Evolutionary conservation across 2,329 filamentous ascomycete genomes (phyloP).

Genomic region (Xylaria sp.): DNA sequence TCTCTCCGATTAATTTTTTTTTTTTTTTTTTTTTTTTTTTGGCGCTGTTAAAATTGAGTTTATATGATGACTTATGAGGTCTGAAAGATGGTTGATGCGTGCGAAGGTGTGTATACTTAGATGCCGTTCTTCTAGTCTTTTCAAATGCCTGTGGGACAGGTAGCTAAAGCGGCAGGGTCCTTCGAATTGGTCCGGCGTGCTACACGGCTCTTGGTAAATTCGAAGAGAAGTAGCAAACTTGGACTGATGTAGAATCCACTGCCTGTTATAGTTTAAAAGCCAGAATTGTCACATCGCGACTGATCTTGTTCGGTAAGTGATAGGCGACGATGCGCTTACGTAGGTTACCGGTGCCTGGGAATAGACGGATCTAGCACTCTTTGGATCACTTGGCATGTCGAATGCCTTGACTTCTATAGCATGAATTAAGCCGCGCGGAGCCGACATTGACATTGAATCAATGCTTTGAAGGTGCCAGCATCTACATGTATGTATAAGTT

Average conservation of each 20-base stretch:
- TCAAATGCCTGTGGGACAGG: neutral
- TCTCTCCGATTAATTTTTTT: neutral
- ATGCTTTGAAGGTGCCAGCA: neutral
- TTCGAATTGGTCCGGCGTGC: neutral
- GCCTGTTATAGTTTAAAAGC: neutral
- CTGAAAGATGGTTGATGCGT: neutral
- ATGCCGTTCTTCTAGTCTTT: neutral
- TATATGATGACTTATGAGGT: neutral
- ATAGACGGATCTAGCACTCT: constrained; percentile 16
- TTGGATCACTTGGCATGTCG: neutral
- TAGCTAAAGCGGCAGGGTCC: neutral
- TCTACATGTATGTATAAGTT: constrained; percentile 18
- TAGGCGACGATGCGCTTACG: constrained; percentile 18
- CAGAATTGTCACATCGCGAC: neutral
- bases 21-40: neutral
- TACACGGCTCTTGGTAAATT: neutral
- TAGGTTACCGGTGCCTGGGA: constrained; percentile 20
- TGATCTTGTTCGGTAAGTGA: neutral
- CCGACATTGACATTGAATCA: neutral
- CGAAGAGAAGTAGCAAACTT: no score
- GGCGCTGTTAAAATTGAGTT: neutral
- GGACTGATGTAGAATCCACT: neutral
- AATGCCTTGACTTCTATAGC: neutral
- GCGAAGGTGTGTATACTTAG: neutral
- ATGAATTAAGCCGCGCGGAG: neutral